Evolutionary conservation across 1,284 basidiomycete genomes (phyloP).

Genomic region (Kalmanozyma brasiliensis): DNA sequence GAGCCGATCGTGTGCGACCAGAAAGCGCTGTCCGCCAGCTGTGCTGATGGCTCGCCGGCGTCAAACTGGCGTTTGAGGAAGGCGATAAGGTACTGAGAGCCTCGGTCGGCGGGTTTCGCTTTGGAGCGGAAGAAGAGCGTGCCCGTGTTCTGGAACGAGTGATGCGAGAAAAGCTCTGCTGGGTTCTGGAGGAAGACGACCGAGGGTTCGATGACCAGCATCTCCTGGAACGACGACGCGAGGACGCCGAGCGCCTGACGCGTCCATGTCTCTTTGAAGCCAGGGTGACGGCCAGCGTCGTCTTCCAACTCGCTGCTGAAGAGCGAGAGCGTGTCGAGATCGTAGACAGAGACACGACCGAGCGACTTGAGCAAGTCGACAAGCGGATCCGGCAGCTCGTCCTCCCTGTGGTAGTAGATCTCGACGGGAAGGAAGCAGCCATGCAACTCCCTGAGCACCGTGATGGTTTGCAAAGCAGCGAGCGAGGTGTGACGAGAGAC

Average conservation of each 20-base stretch:
- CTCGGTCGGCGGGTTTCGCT: slow-evolving; percentile 29
- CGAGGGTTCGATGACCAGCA: slow-evolving; percentile 33
- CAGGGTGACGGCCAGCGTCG: slow-evolving; percentile 34
- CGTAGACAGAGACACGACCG: slow-evolving; percentile 17
- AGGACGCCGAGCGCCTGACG: slow-evolving; percentile 31
- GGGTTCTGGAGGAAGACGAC: slow-evolving; percentile 50
- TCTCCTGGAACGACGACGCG: slow-evolving; percentile 34
- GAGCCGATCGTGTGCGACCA: slow-evolving; percentile 34
- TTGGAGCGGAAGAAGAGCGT: slow-evolving; percentile 48
- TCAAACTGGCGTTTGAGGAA: slow-evolving; percentile 49
- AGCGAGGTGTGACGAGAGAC: slow-evolving; percentile 22
- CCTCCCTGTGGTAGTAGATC: slow-evolving; percentile 29
- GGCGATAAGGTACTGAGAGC: slow-evolving; percentile 37
- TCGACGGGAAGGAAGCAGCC: slow-evolving; percentile 37
- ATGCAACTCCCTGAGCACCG: slow-evolving; percentile 21
- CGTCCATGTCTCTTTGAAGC: slow-evolving; percentile 27
- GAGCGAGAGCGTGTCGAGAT: slow-evolving; percentile 22
- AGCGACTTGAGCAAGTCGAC: slow-evolving; percentile 19
- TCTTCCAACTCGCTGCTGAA: slow-evolving; percentile 39
- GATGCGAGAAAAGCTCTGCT: slow-evolving; percentile 25
- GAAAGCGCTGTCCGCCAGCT: slow-evolving; percentile 32
- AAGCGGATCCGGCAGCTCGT: slow-evolving; percentile 25
- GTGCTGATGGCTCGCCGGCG: slow-evolving; percentile 24
- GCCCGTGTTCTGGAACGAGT: slow-evolving; percentile 25
- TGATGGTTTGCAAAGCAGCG: slow-evolving; percentile 33